These are phyloP conservation scores for Dendrothele bispora DNA, from an alignment of 768 basidiomycete genomes.

Conservation along the genomic window DNA sequence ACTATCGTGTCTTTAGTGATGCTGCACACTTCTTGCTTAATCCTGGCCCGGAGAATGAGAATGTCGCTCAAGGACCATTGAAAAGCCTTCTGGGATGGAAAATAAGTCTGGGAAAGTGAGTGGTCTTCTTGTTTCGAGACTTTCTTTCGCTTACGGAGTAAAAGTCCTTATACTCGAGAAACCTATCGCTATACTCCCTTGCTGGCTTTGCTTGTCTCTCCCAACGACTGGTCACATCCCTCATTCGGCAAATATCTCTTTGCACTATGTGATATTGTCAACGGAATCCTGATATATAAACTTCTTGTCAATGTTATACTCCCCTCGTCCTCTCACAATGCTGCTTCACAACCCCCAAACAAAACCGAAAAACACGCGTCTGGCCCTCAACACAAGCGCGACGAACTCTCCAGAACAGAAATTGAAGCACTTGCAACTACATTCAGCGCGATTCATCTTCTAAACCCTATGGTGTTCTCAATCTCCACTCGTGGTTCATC, in stretches of 20 bases:
- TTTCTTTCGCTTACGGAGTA: not conserved
- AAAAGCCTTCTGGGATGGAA: conserved; percentile 30
- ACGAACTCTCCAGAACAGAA: not conserved
- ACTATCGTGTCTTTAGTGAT: conserved; percentile 94
- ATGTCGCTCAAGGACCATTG: conserved; percentile 64
- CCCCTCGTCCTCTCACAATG: conserved; percentile 20
- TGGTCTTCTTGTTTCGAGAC: conserved; percentile 20
- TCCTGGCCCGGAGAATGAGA: conserved; percentile 41
- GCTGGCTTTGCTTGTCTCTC: conserved; percentile 77
- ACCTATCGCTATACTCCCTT: conserved; percentile 98
- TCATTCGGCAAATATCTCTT: conserved; percentile 93
- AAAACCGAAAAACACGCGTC: conserved; percentile 1
- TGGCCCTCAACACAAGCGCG: conserved; percentile 1
- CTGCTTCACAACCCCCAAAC: no score
- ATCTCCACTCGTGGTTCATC: conserved; percentile 98
- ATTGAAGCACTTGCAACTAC: conserved; percentile 39
- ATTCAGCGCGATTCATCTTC: conserved; percentile 73
- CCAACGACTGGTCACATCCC: conserved; percentile 78
- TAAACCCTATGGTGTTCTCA: conserved; percentile 93
- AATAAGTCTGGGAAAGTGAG: conserved; percentile 73
- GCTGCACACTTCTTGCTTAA: conserved; percentile 72
- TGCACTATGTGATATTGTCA: conserved; percentile 77
- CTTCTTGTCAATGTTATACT: conserved; percentile 56
- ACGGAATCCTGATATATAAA: conserved; percentile 70
- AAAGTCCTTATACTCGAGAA: conserved; percentile 84